phyloP scores from a whole-genome alignment of 2,329 filamentous ascomycete genomes.

The Microdochium bolleyi region DNA sequence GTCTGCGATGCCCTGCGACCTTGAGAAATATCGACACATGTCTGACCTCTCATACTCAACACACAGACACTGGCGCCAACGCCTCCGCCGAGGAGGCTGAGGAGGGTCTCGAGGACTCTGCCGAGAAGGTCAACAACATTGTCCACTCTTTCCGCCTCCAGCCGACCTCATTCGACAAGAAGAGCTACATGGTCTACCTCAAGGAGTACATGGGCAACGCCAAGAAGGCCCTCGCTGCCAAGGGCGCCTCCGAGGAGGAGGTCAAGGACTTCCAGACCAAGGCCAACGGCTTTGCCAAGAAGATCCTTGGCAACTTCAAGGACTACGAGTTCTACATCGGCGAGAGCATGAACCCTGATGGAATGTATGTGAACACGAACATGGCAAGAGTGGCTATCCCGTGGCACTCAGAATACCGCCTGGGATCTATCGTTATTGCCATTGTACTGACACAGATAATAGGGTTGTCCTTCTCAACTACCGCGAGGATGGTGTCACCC shows the following conservation, averaged over 20 bases:
- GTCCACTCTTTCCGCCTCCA: constrained; percentile 86
- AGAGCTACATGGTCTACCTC: constrained; percentile 72
- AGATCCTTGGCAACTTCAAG: constrained; percentile 77
- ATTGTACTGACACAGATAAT: constrained; percentile 1
- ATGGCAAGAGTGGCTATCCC: constrained; percentile 1
- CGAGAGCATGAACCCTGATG: constrained; percentile 86
- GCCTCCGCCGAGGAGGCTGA: constrained; percentile 87
- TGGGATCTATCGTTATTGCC: no score
- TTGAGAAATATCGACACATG: not conserved
- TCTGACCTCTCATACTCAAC: constrained; percentile 1
- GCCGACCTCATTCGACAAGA: constrained; percentile 78
- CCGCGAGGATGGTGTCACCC: constrained; percentile 90
- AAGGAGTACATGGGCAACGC: constrained; percentile 93
- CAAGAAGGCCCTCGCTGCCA: constrained; percentile 61
- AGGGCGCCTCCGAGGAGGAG: constrained; percentile 52
- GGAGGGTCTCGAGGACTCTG: constrained; percentile 63
- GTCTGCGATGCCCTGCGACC: constrained; percentile 2
- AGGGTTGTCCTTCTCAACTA: constrained; percentile 93
- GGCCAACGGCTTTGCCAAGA: constrained; percentile 69
- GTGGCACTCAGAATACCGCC: no score
- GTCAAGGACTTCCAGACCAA: constrained; percentile 75
- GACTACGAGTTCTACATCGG: constrained; percentile 94
- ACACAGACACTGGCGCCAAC: constrained; percentile 81
- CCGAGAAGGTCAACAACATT: constrained; percentile 81
- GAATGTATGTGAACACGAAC: constrained; percentile 62